Conservation (phyloP, 441 rosid genomes). For the Dalechampia spathulata region DNA sequence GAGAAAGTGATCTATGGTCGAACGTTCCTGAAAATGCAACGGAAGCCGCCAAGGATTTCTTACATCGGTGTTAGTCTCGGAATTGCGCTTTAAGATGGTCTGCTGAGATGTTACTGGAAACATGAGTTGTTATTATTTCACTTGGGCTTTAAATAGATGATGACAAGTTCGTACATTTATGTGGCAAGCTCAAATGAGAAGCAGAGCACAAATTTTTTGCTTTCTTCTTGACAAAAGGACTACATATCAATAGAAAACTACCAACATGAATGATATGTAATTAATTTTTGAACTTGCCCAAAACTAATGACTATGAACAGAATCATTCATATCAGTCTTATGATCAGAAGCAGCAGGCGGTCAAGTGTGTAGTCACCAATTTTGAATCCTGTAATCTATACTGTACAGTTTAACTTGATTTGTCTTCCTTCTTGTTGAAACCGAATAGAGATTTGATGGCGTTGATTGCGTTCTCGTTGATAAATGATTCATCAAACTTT, state of each 20-base stretch:
- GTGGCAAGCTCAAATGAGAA: too few relatives aligned
- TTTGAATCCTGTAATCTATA: not conserved
- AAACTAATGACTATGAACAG: too few relatives aligned
- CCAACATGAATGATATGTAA: not conserved
- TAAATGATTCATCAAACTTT: constrained; percentile 86
- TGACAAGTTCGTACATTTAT: too few relatives aligned
- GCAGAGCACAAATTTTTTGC: too few relatives aligned
- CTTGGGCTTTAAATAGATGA: too few relatives aligned
- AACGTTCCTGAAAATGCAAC: not conserved
- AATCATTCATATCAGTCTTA: too few relatives aligned
- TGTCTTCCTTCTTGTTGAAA: constrained; percentile 59
- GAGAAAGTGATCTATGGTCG: not conserved
- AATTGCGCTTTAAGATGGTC: not conserved
- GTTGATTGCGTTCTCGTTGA: constrained; percentile 87
- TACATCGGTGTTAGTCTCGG: not conserved
- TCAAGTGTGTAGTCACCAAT: not conserved
- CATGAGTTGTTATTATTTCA: too few relatives aligned
- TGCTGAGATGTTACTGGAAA: not conserved
- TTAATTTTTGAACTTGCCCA: too few relatives aligned
- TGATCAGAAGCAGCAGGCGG: constrained; percentile 7
- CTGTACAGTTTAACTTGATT: constrained; percentile 8
- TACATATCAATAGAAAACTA: not conserved
- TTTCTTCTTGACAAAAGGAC: not conserved
- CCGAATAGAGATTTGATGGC: constrained; percentile 92
- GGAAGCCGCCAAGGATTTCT: constrained; percentile 6